Base-by-base conservation (phyloP, 306 rosid species). In the Ziziphus jujuba region DNA sequence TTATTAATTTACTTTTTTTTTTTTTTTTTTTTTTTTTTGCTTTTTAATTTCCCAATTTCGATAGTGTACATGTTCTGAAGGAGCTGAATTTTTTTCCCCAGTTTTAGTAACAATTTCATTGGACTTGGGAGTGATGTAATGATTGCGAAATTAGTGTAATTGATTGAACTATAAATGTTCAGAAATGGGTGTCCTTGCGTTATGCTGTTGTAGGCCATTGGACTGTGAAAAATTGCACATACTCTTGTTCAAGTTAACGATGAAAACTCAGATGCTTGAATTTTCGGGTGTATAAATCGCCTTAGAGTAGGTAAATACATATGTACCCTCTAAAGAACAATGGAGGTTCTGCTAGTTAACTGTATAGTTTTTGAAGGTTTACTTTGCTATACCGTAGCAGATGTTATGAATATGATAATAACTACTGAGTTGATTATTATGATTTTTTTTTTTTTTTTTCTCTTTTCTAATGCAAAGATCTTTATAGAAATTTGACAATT, bases 181-280 rank as follows among this genome's bases (percentile, higher is more conserved):
- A 55, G 44, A 66, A 38, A 54, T 66, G 22, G 59, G 59, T 24
- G 31, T 54, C 9, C 6, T 22, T 54, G 31, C 11, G 59, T 55
- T 21, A 21, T 55, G 59, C 34, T 16, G 34, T 55, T 5, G 34
- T 16, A 19, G 20, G 22, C 3, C 11, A 20, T 16, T 0, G 55
- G 24, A 11, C 17, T n/a, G 2, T 47, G 17, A 44, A 11, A 11
- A 47, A 17, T 3, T 47, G 5, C 13, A 47, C 51, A 11, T 5
- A 31, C 9, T 17, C 56, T 34, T 65, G 23, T 34, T 7, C n/a
- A 1, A 38, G 11, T 53, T 66, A 60, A 22, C 51, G 33, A 5
- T 66, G 61, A 50, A 11, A 36, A 22, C 9, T 50, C 55, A 17
- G 14, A 50, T 50, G 55, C 7, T 50, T n/a, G 22, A 50, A 17